Evolutionary conservation across 192 early-diverging fungal species (phyloP), one percentile per base, ranked within the genome.

Genomic region (Mortierella alpina): DNA sequence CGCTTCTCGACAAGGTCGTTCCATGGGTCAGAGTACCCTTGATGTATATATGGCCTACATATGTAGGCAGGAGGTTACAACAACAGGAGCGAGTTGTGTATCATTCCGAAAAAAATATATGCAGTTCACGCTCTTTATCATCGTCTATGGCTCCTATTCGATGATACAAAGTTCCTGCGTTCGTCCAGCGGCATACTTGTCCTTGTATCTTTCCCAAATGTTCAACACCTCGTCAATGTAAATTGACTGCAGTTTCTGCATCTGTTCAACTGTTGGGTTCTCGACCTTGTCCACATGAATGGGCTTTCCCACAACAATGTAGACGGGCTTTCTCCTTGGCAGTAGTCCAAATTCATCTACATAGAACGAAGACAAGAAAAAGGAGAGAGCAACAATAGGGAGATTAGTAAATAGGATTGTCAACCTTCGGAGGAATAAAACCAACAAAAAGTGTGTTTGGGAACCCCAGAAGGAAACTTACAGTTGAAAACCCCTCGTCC

Each of bases 401-500:
- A 47, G 63, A n/a, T 17, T 7, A 60, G 47, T 15, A 49, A 55
- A 57, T 17, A n/a, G 42, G 18, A 46, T 14, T 40, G 45, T 23
- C 59, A 54, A 59, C 66, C 58, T 68, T 68, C 55, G 59, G 20
- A 23, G 18, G 45, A 63, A 54, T 23, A 45, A 6, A 4, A 59
- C 1, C 50, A 23, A 65, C 18, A 73, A 13, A 45, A 57, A 20
- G 12, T 20, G 11, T 7, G 18, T 13, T 22, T 13, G 31, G 20
- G 3, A 20, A 31, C 17, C 50, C n/a, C 15, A 9, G 20, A 15
- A n/a, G 65, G 53, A 10, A 46, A 87, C 83, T 90, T 85, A 88
- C 93, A 95, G 56, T 93, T 92, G 79, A 96, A 96, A 18, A 96
- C 74, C 23, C 96, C 95, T 5, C 94, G 89, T 14, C 95, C 96